Percentiles rank a stretch among this genome's conserved stretches.
Evolutionary conservation across 2,329 filamentous ascomycete species (phyloP).

Genomic region (Aspergillus tubingensis): DNA sequence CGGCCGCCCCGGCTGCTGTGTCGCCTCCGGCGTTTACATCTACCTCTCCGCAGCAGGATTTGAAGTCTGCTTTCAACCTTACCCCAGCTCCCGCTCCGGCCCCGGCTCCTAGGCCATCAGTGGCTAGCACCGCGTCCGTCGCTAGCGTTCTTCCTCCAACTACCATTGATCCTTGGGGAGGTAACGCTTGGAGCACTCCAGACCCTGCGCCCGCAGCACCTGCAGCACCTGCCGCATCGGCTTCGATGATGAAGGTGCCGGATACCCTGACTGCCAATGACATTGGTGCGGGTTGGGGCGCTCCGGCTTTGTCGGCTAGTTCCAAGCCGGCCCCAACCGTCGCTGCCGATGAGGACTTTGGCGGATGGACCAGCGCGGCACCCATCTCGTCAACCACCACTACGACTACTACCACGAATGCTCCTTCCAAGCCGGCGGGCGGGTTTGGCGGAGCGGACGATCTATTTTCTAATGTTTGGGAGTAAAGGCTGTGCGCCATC

Average conservation of each 20-base stretch:
- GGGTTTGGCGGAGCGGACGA: constrained; percentile 71
- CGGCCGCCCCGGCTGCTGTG: constrained; percentile 43
- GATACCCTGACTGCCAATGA: constrained; percentile 58
- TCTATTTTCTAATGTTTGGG: constrained; percentile 94
- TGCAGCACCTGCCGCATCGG: constrained; percentile 35
- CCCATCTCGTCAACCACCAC: constrained; percentile 52
- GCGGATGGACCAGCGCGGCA: constrained; percentile 82
- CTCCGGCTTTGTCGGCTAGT: constrained; percentile 31
- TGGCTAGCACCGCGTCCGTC: constrained; percentile 48
- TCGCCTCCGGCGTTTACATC: constrained; percentile 38
- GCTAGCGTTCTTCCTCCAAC: constrained; percentile 38
- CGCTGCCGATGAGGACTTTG: constrained; percentile 90
- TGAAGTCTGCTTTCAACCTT: constrained; percentile 79
- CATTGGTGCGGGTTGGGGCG: constrained; percentile 67
- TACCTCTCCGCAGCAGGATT: constrained; percentile 41
- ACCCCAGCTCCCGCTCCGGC: constrained; percentile 45
- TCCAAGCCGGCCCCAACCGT: constrained; percentile 61
- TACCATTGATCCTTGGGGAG: constrained; percentile 76
- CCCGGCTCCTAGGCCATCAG: constrained; percentile 43
- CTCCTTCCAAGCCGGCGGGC: constrained; percentile 55
- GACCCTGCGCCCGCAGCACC: constrained; percentile 56
- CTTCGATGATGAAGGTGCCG: constrained; percentile 45
- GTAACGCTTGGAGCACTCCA: constrained; percentile 76
- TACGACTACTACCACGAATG: constrained; percentile 41
- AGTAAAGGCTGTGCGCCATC: constrained; percentile 51